These are phyloP conservation scores for Quercus rubra DNA, from an alignment of 306 rosid species.

Conservation along the genomic window DNA sequence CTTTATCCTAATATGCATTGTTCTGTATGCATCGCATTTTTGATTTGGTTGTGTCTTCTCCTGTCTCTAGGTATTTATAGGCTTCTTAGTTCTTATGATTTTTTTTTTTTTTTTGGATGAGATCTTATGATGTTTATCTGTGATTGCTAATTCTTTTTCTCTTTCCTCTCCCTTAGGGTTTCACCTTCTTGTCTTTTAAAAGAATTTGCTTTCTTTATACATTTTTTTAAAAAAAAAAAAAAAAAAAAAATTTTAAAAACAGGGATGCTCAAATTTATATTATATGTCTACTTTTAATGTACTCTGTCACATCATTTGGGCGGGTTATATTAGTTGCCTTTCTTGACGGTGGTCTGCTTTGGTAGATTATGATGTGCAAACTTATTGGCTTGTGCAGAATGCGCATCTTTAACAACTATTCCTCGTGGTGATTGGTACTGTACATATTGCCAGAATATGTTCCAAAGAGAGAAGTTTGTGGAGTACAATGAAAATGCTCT, in stretches of 20 bases:
- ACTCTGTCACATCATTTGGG: background rate
- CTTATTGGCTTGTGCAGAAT: slow-evolving; percentile 60
- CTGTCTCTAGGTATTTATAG: background rate
- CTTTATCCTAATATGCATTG: background rate
- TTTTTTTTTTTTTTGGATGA: too few relatives aligned
- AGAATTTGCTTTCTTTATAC: background rate
- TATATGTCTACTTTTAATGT: slow-evolving; percentile 5
- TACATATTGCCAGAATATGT: slow-evolving; percentile 79
- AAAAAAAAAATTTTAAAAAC: background rate
- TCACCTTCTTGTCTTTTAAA: background rate
- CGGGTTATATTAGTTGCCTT: slow-evolving; percentile 9
- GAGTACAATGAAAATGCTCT: slow-evolving; percentile 71
- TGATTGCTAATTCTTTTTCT: background rate
- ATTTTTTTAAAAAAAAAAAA: background rate
- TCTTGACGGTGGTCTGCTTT: slow-evolving; percentile 9
- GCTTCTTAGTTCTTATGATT: background rate
- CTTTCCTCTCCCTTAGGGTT: too few relatives aligned
- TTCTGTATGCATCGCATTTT: background rate
- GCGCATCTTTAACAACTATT: slow-evolving; percentile 69
- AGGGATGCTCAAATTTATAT: background rate
- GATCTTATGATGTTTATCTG: background rate
- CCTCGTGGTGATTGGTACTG: slow-evolving; percentile 92
- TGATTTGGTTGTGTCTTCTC: background rate
- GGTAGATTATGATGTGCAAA: slow-evolving; percentile 18
- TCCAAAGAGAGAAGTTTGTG: slow-evolving; percentile 61